A percentile compares a stretch with the other conserved stretches of the same genome.
Evolutionary conservation across 176 grass and related monocot species (phyloP).

Genomic region (Rhynchospora breviuscula): DNA sequence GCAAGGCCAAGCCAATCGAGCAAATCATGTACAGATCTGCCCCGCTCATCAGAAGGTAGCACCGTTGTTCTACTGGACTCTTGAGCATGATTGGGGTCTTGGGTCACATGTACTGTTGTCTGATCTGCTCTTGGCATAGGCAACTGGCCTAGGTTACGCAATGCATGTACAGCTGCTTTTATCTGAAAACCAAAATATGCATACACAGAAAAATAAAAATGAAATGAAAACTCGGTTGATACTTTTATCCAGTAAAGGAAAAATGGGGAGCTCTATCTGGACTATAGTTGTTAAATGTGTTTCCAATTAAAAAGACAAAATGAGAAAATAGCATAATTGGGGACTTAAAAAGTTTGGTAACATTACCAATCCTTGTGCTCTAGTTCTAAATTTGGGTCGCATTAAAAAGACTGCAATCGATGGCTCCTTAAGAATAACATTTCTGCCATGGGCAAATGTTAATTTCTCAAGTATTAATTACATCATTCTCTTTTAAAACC

Average conservation of each 20-base stretch:
- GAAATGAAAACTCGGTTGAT: background rate
- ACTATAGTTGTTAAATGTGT: background rate
- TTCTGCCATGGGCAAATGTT: background rate
- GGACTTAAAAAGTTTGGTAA: background rate
- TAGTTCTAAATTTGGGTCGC: background rate
- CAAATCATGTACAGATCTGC: slow-evolving; percentile 43
- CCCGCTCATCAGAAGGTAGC: slow-evolving; percentile 9
- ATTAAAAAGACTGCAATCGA: background rate
- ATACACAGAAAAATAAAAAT: slow-evolving; percentile 1
- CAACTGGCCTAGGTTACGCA: slow-evolving; percentile 30
- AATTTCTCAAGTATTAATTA: background rate
- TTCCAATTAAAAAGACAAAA: background rate
- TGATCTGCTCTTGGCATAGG: slow-evolving; percentile 34
- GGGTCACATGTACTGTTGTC: background rate
- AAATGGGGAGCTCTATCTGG: background rate
- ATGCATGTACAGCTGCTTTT: slow-evolving; percentile 58
- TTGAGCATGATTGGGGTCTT: background rate
- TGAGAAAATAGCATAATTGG: background rate
- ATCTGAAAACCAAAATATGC: slow-evolving; percentile 41
- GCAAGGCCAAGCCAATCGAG: slow-evolving; percentile 78
- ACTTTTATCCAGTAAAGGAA: background rate
- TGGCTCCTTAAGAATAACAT: background rate
- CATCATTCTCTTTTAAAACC: background rate
- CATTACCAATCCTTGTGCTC: background rate
- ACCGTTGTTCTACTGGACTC: slow-evolving; percentile 10